Percentiles rank a stretch among this genome's conserved stretches.
Conservation (phyloP, 1,284 basidiomycete genomes). For the Trametes polyzona region DNA sequence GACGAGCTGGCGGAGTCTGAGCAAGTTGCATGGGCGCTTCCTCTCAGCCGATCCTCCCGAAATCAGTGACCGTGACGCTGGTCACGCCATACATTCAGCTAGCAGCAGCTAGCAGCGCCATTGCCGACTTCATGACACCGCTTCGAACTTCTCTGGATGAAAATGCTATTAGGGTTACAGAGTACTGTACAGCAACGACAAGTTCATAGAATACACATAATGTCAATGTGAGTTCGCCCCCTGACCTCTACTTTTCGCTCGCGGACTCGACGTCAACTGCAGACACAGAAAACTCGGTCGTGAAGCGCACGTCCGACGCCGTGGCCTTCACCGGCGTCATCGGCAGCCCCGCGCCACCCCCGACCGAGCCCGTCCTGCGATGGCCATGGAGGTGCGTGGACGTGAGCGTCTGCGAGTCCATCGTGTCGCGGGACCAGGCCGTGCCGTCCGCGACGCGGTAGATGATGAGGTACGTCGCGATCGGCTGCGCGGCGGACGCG, state of each 20-base stretch:
- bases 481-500: slow-evolving; percentile 39
- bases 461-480: slow-evolving; percentile 45
- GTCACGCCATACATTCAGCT: too few species aligned
- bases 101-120: too few species aligned
- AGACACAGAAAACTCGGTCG: slow-evolving; percentile 18
- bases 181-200: too few species aligned
- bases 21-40: slow-evolving; percentile 17
- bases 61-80: background rate
- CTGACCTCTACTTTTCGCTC: slow-evolving; percentile 1
- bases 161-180: too few species aligned
- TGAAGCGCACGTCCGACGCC: slow-evolving; percentile 19
- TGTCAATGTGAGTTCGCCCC: too few species aligned
- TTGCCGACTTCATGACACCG: too few species aligned
- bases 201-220: too few species aligned
- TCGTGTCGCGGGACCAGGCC: slow-evolving; percentile 24
- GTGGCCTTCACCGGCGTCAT: too few species aligned
- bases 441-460: slow-evolving; percentile 32
- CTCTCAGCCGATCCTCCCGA: background rate
- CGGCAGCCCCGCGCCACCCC: background rate
- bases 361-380: background rate
- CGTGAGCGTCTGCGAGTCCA: slow-evolving; percentile 22
- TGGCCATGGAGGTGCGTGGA: background rate
- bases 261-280: slow-evolving; percentile 5
- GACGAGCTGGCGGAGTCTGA: slow-evolving; percentile 20
- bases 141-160: too few species aligned